Evolutionary conservation across 1,284 basidiomycete genomes (phyloP).

Genomic region (Austroboletus rostrupii): DNA sequence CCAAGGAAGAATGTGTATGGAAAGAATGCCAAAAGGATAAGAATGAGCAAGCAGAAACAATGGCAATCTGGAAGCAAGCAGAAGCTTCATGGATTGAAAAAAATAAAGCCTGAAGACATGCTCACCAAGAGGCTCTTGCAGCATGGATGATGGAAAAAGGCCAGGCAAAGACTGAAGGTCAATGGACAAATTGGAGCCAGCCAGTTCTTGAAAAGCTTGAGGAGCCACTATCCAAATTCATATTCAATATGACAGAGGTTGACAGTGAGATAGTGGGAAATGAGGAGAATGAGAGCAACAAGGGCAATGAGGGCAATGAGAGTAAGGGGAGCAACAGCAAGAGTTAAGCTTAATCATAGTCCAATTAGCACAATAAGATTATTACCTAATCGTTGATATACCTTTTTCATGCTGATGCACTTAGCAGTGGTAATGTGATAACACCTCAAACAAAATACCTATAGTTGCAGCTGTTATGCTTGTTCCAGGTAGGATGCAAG

Average conservation of each 20-base stretch:
- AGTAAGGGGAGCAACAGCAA: neutral
- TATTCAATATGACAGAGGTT: neutral
- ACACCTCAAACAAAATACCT: neutral
- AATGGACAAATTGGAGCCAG: neutral
- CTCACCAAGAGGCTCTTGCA: neutral
- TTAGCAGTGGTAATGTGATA: neutral
- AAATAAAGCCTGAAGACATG: neutral
- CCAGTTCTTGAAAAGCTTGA: neutral
- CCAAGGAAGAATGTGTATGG: too few species aligned
- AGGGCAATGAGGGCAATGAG: neutral
- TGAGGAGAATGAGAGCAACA: neutral
- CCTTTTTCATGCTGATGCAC: neutral
- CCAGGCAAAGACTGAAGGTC: neutral
- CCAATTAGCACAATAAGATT: neutral
- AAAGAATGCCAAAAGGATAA: too few species aligned
- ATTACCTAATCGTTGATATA: neutral
- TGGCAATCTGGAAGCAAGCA: neutral
- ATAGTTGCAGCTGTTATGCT: too few species aligned
- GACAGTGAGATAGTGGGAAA: neutral
- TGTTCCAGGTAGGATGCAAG: too few species aligned
- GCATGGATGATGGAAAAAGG: neutral
- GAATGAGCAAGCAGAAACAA: too few species aligned
- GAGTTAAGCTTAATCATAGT: neutral
- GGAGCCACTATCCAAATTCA: neutral
- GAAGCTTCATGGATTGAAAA: neutral